Evolutionary conservation across 2,329 filamentous ascomycete species (phyloP), one percentile per base, ranked within the genome.

Genomic region (Diaporthe sp.): DNA sequence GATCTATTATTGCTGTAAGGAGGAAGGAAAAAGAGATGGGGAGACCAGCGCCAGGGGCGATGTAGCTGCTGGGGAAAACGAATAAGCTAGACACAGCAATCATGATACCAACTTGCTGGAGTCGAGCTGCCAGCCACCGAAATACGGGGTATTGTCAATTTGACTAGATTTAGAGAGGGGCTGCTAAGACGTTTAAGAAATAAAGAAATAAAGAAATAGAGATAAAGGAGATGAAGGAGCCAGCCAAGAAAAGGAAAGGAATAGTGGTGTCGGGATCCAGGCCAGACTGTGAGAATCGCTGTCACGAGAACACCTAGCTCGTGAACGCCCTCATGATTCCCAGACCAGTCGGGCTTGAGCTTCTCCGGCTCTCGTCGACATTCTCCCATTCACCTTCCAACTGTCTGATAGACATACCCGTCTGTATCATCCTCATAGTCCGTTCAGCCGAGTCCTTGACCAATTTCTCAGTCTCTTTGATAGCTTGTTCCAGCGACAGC

Each of bases 351-450:
- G 22, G 64, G 17, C 30, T 67, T n/a, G 64, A 52, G 4, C 33
- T 28, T 9, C 33, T 38, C 30, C 45, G 45, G 13, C 45, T 19
- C 22, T 52, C 45, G 1, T 52, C 47, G 13, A 52, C 22, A 38
- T 2, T 40, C 19, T 52, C 64, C 64, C 64, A 52, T 35, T 52
- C 64, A 28, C 64, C 64, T 2, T 67, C 64, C 30, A 28, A 38
- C 13, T 67, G 64, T 15, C 64, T 67, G 22, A 67, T 67, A 38
- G 64, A 67, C 68, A 71, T 71, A 3, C 68, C 68, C 0, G 55
- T 71, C 15, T 71, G 68, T 5, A 71, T 71, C 68, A 81, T 81
- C 38, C 81, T 77, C 77, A 83, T 83, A 30, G 80, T 80, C 22
- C 76, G 68, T 64, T 82, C 81, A 1, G 81, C 81, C 13, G 76